Evolutionary conservation across 2,329 filamentous ascomycete species (phyloP).

Genomic region (Fusarium vanettenii): DNA sequence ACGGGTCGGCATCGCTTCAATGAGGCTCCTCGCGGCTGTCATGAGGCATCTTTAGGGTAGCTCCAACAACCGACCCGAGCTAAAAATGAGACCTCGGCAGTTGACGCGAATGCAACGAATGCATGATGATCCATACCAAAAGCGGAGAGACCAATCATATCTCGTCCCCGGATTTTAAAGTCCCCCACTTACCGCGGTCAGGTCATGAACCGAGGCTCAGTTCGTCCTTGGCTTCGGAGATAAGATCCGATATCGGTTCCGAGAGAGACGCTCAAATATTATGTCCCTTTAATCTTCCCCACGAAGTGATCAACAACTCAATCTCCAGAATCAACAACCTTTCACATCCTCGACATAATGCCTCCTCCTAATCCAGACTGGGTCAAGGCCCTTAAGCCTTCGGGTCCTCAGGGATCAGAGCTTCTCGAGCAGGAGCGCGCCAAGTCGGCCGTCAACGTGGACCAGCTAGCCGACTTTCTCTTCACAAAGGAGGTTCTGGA

Average conservation of each 20-base stretch:
- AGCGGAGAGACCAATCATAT: background rate
- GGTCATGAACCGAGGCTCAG: background rate
- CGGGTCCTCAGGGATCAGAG: slow-evolving; percentile 75
- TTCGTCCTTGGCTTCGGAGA: background rate
- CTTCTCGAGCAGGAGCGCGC: slow-evolving; percentile 76
- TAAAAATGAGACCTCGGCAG: background rate
- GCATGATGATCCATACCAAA: background rate
- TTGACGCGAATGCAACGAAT: background rate
- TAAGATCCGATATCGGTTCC: background rate
- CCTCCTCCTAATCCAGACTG: slow-evolving; percentile 46
- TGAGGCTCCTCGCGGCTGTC: background rate
- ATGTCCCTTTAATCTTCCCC: background rate
- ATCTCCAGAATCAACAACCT: background rate
- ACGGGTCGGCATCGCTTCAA: background rate
- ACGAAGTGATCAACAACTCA: background rate
- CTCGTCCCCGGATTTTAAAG: background rate
- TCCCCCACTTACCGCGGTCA: background rate
- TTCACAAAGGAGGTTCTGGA: slow-evolving; percentile 75
- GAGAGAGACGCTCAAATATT: background rate
- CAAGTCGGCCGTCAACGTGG: slow-evolving; percentile 74
- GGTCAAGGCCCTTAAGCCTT: slow-evolving; percentile 51
- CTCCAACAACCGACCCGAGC: background rate
- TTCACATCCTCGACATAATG: slow-evolving; percentile 23
- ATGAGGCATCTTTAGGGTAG: background rate
- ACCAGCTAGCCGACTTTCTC: slow-evolving; percentile 75